Evolutionary conservation across 805 yeast species (phyloP), one percentile per base, ranked within the genome.

Genomic region (Nakazawaea ambrosiae): DNA sequence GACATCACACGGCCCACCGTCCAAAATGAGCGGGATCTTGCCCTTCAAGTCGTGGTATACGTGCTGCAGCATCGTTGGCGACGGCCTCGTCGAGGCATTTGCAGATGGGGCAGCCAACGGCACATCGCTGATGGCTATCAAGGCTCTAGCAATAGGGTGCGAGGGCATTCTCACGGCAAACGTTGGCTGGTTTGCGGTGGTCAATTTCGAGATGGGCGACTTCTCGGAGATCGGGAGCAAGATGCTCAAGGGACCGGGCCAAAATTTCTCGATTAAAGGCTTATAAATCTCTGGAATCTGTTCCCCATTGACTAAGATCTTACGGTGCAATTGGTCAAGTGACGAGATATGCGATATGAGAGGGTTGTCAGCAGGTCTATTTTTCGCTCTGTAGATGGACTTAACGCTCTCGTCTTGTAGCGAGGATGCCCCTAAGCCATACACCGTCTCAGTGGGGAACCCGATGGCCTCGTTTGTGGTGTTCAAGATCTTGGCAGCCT

Each of bases 101-200:
- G 98, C 98, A 1, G 96, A 86, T 0, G 98, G 98, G 0, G 98
- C 98, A 1, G 98, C 98, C 26, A 92, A 60, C 1, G 98, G 97
- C 2, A 83, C 73, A 46, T 88, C 92, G 37, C 94, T 75, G 10
- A 84, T 50, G 2, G 86, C 83, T 37, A 92, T 88, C 32, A 92
- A 63, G 0, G 97, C 95, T 43, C 98, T 65, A 0, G 97, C 97
- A 1, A 92, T 73, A 1, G 90, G 86, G 57, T 90, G 82, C 4
- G 72, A 62, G 2, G 98, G 98, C 55, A 92, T 70, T 42, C 98
- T 69, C 1, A 88, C 94, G 0, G 97, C 98, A 54, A 89, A 85
- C 0, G 98, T 92, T 14, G 77, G 67, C 55, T 90, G 97, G 7
- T 77, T 79, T 0, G 90, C 92, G 0, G 98, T 90, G 17, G 92